These are phyloP conservation scores for Leccinum pellstonianum DNA, from an alignment of 768 basidiomycete genomes.

Conservation along the genomic window DNA sequence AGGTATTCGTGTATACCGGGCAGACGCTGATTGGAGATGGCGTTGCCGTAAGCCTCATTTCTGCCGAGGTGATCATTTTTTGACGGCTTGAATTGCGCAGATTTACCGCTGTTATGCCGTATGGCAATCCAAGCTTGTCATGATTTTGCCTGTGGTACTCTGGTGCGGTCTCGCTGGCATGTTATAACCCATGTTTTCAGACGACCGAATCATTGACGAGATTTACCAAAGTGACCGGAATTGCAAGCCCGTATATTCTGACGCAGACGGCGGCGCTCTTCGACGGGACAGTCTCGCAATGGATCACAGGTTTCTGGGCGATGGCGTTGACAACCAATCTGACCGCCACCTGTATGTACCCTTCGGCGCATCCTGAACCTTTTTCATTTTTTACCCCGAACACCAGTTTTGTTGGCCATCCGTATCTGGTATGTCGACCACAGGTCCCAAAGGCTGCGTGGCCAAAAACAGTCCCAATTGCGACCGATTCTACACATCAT, in stretches of 20 bases:
- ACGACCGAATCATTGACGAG: background rate
- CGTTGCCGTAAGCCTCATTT: background rate
- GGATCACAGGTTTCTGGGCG: conserved; percentile 2
- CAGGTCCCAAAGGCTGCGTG: background rate
- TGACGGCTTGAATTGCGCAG: background rate
- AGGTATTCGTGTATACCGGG: background rate
- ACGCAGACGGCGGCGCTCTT: conserved; percentile 1
- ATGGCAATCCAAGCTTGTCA: too few relatives aligned
- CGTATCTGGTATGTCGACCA: background rate
- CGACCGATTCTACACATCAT: background rate
- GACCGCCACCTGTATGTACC: background rate
- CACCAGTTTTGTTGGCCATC: background rate
- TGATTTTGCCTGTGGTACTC: background rate
- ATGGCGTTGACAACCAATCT: conserved; percentile 3
- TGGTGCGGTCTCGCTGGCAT: background rate
- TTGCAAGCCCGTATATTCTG: conserved; percentile 13
- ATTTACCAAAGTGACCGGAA: conserved; percentile 12
- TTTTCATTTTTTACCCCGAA: background rate
- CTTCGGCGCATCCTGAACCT: background rate
- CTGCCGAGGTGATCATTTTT: background rate
- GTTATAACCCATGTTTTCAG: background rate
- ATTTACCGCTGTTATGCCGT: too few relatives aligned
- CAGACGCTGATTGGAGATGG: background rate
- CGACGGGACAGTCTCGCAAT: background rate
- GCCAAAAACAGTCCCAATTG: background rate